Percentiles rank a stretch among this genome's conserved stretches.
phyloP scores from a whole-genome alignment of 176 grass and related monocot species.

The Olyra latifolia region DNA sequence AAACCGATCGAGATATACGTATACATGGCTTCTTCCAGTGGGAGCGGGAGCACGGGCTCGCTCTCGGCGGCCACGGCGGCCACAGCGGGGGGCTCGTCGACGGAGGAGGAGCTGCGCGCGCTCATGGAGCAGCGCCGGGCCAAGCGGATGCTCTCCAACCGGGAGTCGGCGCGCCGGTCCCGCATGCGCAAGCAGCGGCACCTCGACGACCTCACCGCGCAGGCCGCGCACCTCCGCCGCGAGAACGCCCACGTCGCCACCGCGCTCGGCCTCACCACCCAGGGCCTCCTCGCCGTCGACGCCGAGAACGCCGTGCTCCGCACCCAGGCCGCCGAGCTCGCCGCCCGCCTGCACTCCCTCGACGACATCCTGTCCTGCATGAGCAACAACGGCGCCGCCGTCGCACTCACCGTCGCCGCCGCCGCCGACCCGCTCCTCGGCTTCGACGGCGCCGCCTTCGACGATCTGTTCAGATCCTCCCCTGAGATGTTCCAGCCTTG shows the following conservation, averaged over 20 bases:
- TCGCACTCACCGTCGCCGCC: constrained; percentile 12
- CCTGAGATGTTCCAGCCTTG: constrained; percentile 72
- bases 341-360: constrained; percentile 62
- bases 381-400: constrained; percentile 33
- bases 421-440: constrained; percentile 34
- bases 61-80: constrained; percentile 37
- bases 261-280: constrained; percentile 58
- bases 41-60: constrained; percentile 51
- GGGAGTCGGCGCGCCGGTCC: constrained; percentile 85
- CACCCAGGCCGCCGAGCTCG: constrained; percentile 74
- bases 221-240: constrained; percentile 60
- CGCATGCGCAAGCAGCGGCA: constrained; percentile 94
- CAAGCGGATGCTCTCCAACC: constrained; percentile 89
- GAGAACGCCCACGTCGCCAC: constrained; percentile 72
- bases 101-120: constrained; percentile 59
- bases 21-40: constrained; percentile 81
- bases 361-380: constrained; percentile 72
- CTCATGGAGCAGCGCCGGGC: constrained; percentile 69
- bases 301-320: constrained; percentile 87
- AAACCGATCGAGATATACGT: neutral
- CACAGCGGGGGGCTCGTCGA: constrained; percentile 35
- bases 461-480: constrained; percentile 49
- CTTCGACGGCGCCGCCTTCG: constrained; percentile 33
- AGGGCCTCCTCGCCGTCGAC: constrained; percentile 65
- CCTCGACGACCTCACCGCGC: constrained; percentile 72